phyloP scores from a whole-genome alignment of 257 asterid genomes.

The Cinchona pubescens region DNA sequence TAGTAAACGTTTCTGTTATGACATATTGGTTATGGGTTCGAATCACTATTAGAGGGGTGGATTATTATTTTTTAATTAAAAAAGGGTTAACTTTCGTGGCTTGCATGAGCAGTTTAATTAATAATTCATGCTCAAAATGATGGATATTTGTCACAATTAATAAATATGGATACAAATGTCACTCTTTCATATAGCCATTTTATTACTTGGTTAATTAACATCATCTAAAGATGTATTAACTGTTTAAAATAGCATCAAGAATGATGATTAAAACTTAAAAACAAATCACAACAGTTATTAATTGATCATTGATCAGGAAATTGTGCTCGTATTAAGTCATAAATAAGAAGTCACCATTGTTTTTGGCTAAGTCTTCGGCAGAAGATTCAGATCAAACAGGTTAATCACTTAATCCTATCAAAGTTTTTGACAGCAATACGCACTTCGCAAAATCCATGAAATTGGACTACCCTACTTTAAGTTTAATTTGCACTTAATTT shows the following conservation, averaged over 20 bases:
- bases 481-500: too few species aligned
- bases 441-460: too few species aligned
- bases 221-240: not conserved
- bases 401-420: not conserved
- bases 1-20: too few species aligned
- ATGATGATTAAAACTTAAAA: not conserved
- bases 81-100: not conserved
- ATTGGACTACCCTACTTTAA: too few species aligned
- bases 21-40: too few species aligned
- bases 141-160: not conserved
- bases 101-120: not conserved
- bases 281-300: not conserved
- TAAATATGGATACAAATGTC: not conserved
- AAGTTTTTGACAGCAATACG: not conserved
- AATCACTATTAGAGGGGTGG: too few species aligned
- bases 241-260: not conserved
- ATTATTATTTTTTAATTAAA: too few species aligned
- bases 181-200: not conserved
- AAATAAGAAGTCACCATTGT: too few species aligned
- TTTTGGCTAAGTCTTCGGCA: not conserved
- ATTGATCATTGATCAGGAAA: not conserved
- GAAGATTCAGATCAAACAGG: not conserved
- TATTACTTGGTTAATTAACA: not conserved
- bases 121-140: not conserved
- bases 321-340: too few species aligned